Conservation (phyloP, 1,284 basidiomycete genomes). For the Moesziomyces aphidis region DNA sequence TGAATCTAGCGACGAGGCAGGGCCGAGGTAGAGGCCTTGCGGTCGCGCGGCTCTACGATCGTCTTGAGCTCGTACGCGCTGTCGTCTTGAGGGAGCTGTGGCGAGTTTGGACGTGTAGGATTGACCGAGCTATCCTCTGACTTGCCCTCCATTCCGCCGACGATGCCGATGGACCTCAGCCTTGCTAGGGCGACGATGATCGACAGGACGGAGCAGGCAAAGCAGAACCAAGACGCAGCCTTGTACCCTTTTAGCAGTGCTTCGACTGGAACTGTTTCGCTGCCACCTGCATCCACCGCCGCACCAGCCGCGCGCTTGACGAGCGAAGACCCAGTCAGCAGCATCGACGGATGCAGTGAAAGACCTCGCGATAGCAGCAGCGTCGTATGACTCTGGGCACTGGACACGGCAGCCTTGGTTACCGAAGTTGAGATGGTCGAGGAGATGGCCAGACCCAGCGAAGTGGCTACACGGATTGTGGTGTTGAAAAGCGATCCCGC, state of each 20-base stretch:
- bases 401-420: slow-evolving; percentile 31
- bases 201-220: slow-evolving; percentile 38
- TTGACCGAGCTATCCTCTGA: slow-evolving; percentile 24
- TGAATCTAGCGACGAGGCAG: slow-evolving; percentile 11
- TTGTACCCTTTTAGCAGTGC: slow-evolving; percentile 51
- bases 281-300: background rate
- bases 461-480: slow-evolving; percentile 57
- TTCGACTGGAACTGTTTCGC: slow-evolving; percentile 3
- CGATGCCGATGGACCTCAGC: slow-evolving; percentile 51
- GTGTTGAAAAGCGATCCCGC: slow-evolving; percentile 64
- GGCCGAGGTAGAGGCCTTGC: slow-evolving; percentile 12
- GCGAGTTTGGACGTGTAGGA: slow-evolving; percentile 3
- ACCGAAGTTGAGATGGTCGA: slow-evolving; percentile 55
- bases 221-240: slow-evolving; percentile 57
- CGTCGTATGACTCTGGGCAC: slow-evolving; percentile 3
- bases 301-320: slow-evolving; percentile 14
- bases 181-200: slow-evolving; percentile 37
- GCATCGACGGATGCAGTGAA: slow-evolving; percentile 18
- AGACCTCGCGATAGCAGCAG: slow-evolving; percentile 14
- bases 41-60: slow-evolving; percentile 10
- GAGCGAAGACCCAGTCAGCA: slow-evolving; percentile 12
- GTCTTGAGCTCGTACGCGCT: slow-evolving; percentile 18
- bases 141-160: slow-evolving; percentile 48
- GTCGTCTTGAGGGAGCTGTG: slow-evolving; percentile 1
- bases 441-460: slow-evolving; percentile 57